Evolutionary conservation across 495 filamentous ascomycete genomes (phyloP).

Genomic region (Pyronema omphalodes): DNA sequence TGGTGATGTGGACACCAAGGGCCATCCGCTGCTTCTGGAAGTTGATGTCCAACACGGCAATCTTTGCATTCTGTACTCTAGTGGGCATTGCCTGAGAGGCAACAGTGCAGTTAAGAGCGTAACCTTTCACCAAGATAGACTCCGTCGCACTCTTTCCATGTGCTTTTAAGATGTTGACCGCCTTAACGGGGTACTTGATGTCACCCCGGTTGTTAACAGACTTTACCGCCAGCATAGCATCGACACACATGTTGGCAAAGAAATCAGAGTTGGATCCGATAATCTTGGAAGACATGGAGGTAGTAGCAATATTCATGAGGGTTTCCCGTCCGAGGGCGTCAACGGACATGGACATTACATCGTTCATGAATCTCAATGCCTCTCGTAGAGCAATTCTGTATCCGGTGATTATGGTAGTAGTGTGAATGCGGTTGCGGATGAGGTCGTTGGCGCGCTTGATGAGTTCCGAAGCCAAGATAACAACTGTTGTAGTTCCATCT

Average conservation of each 20-base stretch:
- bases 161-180: conserved; percentile 94
- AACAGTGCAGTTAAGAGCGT: conserved; percentile 96
- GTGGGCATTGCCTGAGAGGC: conserved; percentile 97
- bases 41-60: conserved; percentile 95
- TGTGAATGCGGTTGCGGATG: conserved; percentile 99
- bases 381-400: conserved; percentile 90
- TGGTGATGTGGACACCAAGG: conserved; percentile 91
- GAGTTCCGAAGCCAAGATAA: conserved; percentile 91
- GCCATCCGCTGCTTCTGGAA: conserved; percentile 98
- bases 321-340: conserved; percentile 78
- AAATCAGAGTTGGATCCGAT: conserved; percentile 93
- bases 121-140: conserved; percentile 84
- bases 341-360: conserved; percentile 89
- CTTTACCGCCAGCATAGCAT: conserved; percentile 92
- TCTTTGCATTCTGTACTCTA: conserved; percentile 80
- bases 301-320: conserved; percentile 88
- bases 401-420: conserved; percentile 96
- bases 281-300: conserved; percentile 98
- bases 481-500: conserved; percentile 94
- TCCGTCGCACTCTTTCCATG: conserved; percentile 85
- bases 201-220: conserved; percentile 76
- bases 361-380: conserved; percentile 96
- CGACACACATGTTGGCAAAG: conserved; percentile 91
- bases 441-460: conserved; percentile 88
- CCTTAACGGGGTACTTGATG: conserved; percentile 94